Evolutionary conservation across 768 basidiomycete genomes (phyloP).

Genomic region (Artomyces pyxidatus): DNA sequence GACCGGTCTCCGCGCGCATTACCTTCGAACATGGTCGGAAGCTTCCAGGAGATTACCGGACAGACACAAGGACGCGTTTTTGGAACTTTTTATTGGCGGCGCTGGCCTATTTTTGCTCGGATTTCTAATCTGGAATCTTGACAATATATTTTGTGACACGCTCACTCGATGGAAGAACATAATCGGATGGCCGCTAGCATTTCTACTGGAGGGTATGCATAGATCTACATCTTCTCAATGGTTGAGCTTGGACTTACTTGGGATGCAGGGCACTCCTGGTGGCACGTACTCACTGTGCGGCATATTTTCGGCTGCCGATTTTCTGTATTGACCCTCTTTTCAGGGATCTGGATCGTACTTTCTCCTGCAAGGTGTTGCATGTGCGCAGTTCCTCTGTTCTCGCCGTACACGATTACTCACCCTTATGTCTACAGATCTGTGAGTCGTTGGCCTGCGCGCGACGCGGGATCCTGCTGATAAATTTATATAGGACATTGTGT

Average conservation of each 20-base stretch:
- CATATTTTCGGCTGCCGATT: too few species aligned
- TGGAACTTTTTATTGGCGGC: slow-evolving; percentile 43
- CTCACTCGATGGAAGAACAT: slow-evolving; percentile 47
- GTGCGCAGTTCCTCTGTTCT: background rate
- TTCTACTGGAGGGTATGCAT: slow-evolving; percentile 55
- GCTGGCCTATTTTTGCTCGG: slow-evolving; percentile 50
- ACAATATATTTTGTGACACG: slow-evolving; percentile 63
- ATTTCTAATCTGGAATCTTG: slow-evolving; percentile 73
- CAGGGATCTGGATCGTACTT: background rate
- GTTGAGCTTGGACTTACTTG: background rate
- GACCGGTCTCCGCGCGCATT: slow-evolving; percentile 38
- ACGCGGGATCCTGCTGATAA: too few species aligned
- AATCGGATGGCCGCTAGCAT: slow-evolving; percentile 59
- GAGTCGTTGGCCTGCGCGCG: background rate
- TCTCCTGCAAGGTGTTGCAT: background rate
- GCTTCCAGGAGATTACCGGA: slow-evolving; percentile 32
- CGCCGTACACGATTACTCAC: background rate
- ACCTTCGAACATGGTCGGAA: slow-evolving; percentile 42
- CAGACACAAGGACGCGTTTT: slow-evolving; percentile 33
- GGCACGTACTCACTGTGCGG: slow-evolving; percentile 60
- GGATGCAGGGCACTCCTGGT: slow-evolving; percentile 58
- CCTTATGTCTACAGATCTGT: background rate
- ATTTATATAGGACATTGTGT: background rate
- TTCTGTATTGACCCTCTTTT: too few species aligned
- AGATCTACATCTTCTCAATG: background rate